A percentile compares a stretch with the other conserved stretches of the same genome.
Evolutionary conservation across 83 land plant genomes (phyloP).

Genomic region (Diphasiastrum complanatum): DNA sequence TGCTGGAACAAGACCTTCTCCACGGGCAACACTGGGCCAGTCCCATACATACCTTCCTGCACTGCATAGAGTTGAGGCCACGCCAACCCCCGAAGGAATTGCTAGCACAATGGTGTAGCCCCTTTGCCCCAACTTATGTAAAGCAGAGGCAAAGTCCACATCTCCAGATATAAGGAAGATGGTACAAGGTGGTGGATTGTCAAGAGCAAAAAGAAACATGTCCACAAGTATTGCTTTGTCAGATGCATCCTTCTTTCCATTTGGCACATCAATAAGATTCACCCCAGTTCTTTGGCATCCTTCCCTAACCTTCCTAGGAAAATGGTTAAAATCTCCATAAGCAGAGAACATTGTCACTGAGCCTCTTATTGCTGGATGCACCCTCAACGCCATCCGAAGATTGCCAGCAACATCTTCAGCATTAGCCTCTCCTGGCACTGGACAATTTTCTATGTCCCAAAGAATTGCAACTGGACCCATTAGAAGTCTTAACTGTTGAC

Average conservation of each 20-base stretch:
- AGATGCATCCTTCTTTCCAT: slow-evolving; percentile 90
- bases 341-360: slow-evolving; percentile 82
- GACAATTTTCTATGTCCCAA: slow-evolving; percentile 96
- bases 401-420: slow-evolving; percentile 88
- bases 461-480: slow-evolving; percentile 76
- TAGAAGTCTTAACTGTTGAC: slow-evolving; percentile 8
- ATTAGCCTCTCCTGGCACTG: slow-evolving; percentile 74
- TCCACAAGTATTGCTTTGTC: slow-evolving; percentile 92
- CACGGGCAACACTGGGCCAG: slow-evolving; percentile 82
- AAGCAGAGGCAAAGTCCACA: slow-evolving; percentile 95
- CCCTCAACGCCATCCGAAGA: slow-evolving; percentile 66
- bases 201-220: slow-evolving; percentile 96
- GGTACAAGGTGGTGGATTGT: slow-evolving; percentile 79
- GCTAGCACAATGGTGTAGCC: slow-evolving; percentile 79
- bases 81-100: slow-evolving; percentile 64
- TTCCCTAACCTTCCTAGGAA: slow-evolving; percentile 80
- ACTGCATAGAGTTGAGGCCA: slow-evolving; percentile 66
- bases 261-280: slow-evolving; percentile 88
- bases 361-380: slow-evolving; percentile 63
- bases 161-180: slow-evolving; percentile 88
- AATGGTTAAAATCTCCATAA: slow-evolving; percentile 87
- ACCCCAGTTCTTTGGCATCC: slow-evolving; percentile 97
- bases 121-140: slow-evolving; percentile 88
- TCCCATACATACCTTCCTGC: slow-evolving; percentile 89
- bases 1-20: slow-evolving; percentile 65